These are phyloP conservation scores for Fusarium xyrophilum DNA, from an alignment of 2,329 filamentous ascomycete genomes.

Conservation along the genomic window DNA sequence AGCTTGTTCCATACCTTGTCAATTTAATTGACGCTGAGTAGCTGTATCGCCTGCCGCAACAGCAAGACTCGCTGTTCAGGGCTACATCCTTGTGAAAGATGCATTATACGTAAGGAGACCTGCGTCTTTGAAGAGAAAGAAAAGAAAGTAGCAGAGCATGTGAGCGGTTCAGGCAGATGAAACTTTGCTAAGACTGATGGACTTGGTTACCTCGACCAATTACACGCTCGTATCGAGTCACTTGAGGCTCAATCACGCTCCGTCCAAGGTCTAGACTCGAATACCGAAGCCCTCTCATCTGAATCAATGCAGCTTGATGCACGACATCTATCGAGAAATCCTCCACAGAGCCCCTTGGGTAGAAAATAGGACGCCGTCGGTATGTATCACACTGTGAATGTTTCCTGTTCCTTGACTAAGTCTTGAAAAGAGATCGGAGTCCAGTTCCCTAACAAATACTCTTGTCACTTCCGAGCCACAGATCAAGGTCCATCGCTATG, in stretches of 20 bases:
- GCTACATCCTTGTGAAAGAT: constrained; percentile 26
- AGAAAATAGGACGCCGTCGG: neutral
- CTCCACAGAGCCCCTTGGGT: neutral
- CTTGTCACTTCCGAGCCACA: constrained; percentile 29
- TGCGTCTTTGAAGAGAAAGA: constrained; percentile 34
- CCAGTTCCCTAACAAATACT: constrained; percentile 22
- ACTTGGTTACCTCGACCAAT: constrained; percentile 26
- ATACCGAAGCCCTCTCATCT: too few species aligned
- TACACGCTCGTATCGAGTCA: constrained; percentile 23
- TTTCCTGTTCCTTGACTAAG: neutral
- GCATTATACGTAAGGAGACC: constrained; percentile 20
- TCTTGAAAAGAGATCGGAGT: neutral
- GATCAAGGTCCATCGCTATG: constrained; percentile 32
- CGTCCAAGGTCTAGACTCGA: neutral
- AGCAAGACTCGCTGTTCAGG: constrained; percentile 33
- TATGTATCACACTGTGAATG: neutral
- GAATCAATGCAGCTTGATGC: neutral
- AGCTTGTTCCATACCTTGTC: neutral
- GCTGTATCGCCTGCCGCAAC: constrained; percentile 30
- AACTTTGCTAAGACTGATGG: neutral
- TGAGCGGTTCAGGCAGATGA: neutral
- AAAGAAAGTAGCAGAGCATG: constrained; percentile 26
- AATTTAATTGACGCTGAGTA: neutral
- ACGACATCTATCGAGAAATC: neutral
- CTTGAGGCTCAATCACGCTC: constrained; percentile 20